These are phyloP conservation scores for Trichosporon asahii DNA, from an alignment of 1,284 basidiomycete genomes.

Conservation along the genomic window DNA sequence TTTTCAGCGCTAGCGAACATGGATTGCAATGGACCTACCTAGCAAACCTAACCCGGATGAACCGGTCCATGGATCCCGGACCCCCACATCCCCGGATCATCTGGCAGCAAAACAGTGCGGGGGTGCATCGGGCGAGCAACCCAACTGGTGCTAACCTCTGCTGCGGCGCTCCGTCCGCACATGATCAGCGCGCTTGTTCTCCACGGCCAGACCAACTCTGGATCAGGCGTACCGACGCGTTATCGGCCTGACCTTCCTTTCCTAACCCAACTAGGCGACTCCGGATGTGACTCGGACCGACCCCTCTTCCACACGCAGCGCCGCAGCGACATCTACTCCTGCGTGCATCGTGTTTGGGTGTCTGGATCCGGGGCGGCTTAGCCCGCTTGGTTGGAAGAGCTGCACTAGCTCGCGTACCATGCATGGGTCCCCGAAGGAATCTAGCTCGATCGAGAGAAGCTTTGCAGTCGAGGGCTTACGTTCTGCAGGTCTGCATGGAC, in stretches of 20 bases:
- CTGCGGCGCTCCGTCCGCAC: not conserved
- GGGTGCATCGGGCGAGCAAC: not conserved
- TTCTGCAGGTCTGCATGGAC: not conserved
- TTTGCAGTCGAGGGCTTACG: not conserved
- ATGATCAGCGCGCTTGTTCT: not conserved
- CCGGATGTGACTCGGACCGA: not conserved
- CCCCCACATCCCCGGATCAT: conserved; percentile 1
- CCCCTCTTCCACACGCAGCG: not conserved
- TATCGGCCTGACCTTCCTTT: not conserved
- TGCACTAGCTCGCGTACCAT: not conserved
- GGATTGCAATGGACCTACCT: not conserved
- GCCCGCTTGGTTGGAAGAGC: not conserved
- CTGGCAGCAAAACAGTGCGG: not conserved
- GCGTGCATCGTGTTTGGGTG: not conserved
- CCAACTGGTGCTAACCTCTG: not conserved
- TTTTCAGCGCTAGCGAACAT: not conserved
- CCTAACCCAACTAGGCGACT: not conserved
- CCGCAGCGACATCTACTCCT: not conserved
- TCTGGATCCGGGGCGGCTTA: not conserved
- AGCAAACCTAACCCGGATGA: not conserved
- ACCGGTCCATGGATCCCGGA: not conserved
- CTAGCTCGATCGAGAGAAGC: not conserved
- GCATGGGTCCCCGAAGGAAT: not conserved
- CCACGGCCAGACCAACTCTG: not conserved
- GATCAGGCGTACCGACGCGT: not conserved